Percentiles rank a stretch among this genome's conserved stretches.
These are phyloP conservation scores for Trichoderma erinaceum DNA, from an alignment of 495 filamentous ascomycete species.

Conservation along the genomic window DNA sequence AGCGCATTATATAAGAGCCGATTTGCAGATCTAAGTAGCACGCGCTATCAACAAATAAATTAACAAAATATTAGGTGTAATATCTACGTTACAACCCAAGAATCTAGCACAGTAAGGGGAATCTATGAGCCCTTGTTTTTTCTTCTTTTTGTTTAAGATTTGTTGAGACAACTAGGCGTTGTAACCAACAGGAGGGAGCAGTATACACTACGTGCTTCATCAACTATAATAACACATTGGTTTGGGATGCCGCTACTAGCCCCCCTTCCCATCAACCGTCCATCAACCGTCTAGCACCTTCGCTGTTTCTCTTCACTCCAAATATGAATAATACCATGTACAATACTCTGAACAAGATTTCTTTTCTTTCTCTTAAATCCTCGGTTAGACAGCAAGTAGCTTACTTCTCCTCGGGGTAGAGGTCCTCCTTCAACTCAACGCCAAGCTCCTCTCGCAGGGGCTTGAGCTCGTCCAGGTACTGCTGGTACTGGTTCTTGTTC, in stretches of 20 bases:
- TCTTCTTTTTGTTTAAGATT: background rate
- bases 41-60: background rate
- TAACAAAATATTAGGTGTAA: background rate
- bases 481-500: constrained; percentile 93
- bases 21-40: background rate
- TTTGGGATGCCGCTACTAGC: background rate
- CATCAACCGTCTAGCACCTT: constrained; percentile 9
- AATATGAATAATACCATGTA: constrained; percentile 1
- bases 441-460: constrained; percentile 89
- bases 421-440: constrained; percentile 83
- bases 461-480: constrained; percentile 93
- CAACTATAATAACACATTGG: background rate
- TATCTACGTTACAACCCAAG: background rate
- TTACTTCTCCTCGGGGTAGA: constrained; percentile 72
- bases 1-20: background rate
- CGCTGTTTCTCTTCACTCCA: background rate
- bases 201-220: constrained; percentile 9
- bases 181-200: constrained; percentile 9
- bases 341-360: background rate
- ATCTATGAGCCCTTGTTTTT: background rate
- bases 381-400: constrained; percentile 29
- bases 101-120: background rate
- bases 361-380: constrained; percentile 10
- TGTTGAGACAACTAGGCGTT: background rate
- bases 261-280: constrained; percentile 5